These are phyloP conservation scores for Acanthamoeba sp. DNA, from an alignment of 208 protist genomes.

Conservation along the genomic window DNA sequence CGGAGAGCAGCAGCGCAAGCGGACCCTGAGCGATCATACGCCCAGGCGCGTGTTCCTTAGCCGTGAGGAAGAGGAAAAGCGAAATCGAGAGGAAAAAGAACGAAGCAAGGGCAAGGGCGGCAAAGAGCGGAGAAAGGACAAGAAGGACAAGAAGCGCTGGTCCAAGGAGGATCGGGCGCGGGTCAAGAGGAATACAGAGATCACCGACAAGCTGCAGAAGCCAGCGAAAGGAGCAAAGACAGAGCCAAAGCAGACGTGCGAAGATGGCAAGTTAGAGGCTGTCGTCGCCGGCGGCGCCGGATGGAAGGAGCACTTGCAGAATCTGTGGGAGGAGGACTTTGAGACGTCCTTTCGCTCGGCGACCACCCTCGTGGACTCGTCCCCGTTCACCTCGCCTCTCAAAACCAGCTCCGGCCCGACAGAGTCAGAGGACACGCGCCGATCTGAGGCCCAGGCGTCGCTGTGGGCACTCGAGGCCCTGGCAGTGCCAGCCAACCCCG, in stretches of 20 bases:
- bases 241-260: background rate
- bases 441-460: background rate
- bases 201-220: too few relatives aligned
- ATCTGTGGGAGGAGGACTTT: slow-evolving; percentile 9
- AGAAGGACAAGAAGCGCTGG: slow-evolving; percentile 12
- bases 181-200: background rate
- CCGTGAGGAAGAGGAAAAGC: background rate
- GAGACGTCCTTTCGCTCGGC: background rate
- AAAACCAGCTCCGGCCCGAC: background rate
- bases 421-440: too few relatives aligned
- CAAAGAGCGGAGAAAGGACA: background rate
- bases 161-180: background rate
- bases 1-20: background rate
- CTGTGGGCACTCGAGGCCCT: background rate
- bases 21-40: background rate
- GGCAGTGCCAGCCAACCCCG: background rate
- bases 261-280: background rate
- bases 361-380: background rate
- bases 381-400: slow-evolving; percentile 37
- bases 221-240: background rate
- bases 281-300: background rate
- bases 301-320: slow-evolving; percentile 3
- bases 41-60: background rate
- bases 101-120: background rate
- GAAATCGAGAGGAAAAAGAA: background rate